Evolutionary conservation across 257 asterid species (phyloP).

Genomic region (Forsythia suspensa): DNA sequence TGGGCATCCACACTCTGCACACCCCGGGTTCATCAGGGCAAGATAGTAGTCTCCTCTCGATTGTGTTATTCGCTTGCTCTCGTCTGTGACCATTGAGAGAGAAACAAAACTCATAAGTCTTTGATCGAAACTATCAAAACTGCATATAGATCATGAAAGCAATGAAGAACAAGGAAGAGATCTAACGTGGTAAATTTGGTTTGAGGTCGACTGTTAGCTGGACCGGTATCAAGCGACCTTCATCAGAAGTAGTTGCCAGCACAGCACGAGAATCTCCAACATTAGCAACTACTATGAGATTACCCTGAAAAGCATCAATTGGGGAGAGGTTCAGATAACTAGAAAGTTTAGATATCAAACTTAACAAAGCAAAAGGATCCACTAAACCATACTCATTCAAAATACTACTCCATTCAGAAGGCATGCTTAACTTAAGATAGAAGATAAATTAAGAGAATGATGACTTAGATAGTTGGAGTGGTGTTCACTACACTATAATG

Average conservation of each 20-base stretch:
- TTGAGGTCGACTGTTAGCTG: slow-evolving; percentile 81
- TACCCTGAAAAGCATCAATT: slow-evolving; percentile 45
- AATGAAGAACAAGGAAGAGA: slow-evolving; percentile 16
- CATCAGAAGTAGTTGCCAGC: slow-evolving; percentile 54
- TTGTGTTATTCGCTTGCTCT: slow-evolving; percentile 61
- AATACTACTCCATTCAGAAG: no score
- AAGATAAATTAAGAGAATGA: not conserved
- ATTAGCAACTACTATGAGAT: slow-evolving; percentile 56
- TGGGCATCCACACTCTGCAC: slow-evolving; percentile 77
- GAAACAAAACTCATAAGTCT: not conserved
- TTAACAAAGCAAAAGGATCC: no score
- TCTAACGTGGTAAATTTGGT: slow-evolving; percentile 73
- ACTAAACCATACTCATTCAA: no score
- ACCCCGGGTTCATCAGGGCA: slow-evolving; percentile 71
- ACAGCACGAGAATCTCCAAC: slow-evolving; percentile 85
- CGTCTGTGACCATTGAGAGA: slow-evolving; percentile 41
- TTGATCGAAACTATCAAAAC: not conserved
- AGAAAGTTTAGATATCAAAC: not conserved
- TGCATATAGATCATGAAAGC: not conserved
- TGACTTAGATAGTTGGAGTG: not conserved
- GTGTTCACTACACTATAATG: not conserved
- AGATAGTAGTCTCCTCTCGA: slow-evolving; percentile 51
- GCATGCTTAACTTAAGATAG: not conserved
- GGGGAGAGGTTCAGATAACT: not conserved
- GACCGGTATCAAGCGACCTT: slow-evolving; percentile 51